Percentiles rank a stretch among this genome's conserved stretches.
phyloP scores from a whole-genome alignment of 345 rosid genomes.

The Sapria himalayana region DNA sequence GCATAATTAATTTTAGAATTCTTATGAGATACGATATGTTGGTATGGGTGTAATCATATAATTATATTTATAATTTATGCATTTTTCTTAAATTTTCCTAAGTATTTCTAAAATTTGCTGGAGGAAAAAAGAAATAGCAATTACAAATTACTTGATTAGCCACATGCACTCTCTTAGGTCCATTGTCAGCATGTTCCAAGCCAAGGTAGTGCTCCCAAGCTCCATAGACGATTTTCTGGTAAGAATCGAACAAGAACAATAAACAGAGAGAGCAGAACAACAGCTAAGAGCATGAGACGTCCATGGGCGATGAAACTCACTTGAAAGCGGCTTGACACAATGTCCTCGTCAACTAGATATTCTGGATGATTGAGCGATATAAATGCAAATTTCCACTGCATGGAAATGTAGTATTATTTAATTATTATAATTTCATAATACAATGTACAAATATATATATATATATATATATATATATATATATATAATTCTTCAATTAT shows the following conservation, averaged over 20 bases:
- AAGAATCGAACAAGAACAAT: slow-evolving; percentile 1
- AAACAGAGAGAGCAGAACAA: neutral
- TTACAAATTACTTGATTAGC: slow-evolving; percentile 50
- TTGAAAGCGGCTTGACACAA: slow-evolving; percentile 71
- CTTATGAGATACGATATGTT: no score
- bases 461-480: no score
- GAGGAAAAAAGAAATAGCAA: neutral
- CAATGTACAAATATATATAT: no score
- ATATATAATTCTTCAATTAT: no score
- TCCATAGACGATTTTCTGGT: slow-evolving; percentile 70
- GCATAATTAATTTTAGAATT: no score
- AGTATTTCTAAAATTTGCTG: neutral
- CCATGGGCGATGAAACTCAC: slow-evolving; percentile 12
- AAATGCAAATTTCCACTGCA: slow-evolving; percentile 89
- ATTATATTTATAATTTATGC: no score
- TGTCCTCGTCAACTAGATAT: slow-evolving; percentile 67
- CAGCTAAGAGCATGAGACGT: neutral
- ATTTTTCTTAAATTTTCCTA: no score
- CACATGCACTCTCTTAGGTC: slow-evolving; percentile 53
- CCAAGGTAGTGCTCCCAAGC: slow-evolving; percentile 98
- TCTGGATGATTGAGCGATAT: slow-evolving; percentile 80
- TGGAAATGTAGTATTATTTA: no score
- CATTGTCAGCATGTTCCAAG: slow-evolving; percentile 69
- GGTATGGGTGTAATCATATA: no score
- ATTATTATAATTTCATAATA: no score